These are phyloP conservation scores for Sporisorium scitamineum DNA, from an alignment of 1,284 basidiomycete species.

Conservation along the genomic window DNA sequence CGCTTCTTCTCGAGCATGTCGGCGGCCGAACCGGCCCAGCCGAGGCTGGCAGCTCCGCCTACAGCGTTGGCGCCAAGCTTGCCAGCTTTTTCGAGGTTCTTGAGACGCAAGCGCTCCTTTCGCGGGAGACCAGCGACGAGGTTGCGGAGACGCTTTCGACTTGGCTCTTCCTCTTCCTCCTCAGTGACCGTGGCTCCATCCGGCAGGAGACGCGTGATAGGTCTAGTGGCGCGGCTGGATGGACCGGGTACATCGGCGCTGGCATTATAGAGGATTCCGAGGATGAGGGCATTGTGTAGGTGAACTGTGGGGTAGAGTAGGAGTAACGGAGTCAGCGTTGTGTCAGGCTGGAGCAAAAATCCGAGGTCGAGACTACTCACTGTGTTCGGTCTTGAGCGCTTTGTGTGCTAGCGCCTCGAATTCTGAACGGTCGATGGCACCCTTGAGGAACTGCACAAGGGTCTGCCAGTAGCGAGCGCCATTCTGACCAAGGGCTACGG, in stretches of 20 bases:
- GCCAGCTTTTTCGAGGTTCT: conserved; percentile 57
- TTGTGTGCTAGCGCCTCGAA: conserved; percentile 66
- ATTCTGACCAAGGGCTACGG: conserved; percentile 61
- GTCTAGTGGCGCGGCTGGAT: conserved; percentile 40
- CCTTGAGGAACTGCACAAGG: conserved; percentile 69
- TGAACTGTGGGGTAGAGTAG: conserved; percentile 57
- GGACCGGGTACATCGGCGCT: conserved; percentile 62
- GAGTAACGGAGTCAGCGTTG: not conserved
- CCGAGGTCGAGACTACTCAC: conserved; percentile 34
- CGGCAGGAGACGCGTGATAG: conserved; percentile 44
- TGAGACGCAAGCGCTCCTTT: conserved; percentile 61
- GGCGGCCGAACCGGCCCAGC: conserved; percentile 68
- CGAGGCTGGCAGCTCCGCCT: conserved; percentile 41
- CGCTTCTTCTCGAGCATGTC: conserved; percentile 68
- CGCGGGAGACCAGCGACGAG: conserved; percentile 62
- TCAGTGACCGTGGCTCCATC: conserved; percentile 49
- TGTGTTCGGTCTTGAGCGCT: conserved; percentile 58
- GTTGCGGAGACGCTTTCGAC: conserved; percentile 64
- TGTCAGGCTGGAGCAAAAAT: not conserved
- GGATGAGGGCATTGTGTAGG: conserved; percentile 70
- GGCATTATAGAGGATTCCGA: conserved; percentile 71
- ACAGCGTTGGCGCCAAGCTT: conserved; percentile 38
- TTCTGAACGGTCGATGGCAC: conserved; percentile 68
- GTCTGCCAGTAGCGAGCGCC: conserved; percentile 69
- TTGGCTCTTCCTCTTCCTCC: conserved; percentile 55